Evolutionary conservation across 73 alveolate genomes (phyloP).

Genomic region (Paramecium caudatum): DNA sequence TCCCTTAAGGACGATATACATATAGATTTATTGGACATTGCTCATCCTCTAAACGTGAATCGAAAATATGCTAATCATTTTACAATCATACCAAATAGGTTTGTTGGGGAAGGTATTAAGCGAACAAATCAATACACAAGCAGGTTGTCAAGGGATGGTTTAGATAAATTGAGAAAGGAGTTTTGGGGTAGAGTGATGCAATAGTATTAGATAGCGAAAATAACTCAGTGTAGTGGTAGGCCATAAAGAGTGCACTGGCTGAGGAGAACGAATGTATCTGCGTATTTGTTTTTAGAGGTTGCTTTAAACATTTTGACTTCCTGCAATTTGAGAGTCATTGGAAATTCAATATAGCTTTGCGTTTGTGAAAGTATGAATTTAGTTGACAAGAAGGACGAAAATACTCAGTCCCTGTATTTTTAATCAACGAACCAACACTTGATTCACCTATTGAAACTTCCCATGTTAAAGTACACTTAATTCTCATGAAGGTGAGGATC

Average conservation of each 20-base stretch:
- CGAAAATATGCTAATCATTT: conserved; percentile 14
- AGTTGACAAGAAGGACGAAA: conserved; percentile 1
- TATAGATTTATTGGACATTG: conserved; percentile 1
- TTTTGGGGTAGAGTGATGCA: conserved; percentile 60
- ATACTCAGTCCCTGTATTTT: conserved; percentile 48
- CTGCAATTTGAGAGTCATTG: conserved; percentile 1
- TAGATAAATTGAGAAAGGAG: background rate
- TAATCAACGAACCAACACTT: background rate
- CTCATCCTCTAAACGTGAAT: conserved; percentile 24
- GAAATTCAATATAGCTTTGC: background rate
- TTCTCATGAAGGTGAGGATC: background rate
- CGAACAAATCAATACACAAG: conserved; percentile 27
- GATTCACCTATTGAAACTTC: background rate
- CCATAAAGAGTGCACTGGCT: background rate
- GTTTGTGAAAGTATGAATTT: background rate
- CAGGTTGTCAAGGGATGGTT: background rate
- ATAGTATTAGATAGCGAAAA: conserved; percentile 6
- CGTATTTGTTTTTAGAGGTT: background rate
- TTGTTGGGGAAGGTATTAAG: conserved; percentile 38
- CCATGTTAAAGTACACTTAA: background rate
- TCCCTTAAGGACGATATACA: background rate
- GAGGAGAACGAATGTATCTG: background rate
- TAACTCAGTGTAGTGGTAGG: background rate
- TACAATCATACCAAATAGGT: conserved; percentile 13
- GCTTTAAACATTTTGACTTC: background rate